These are phyloP conservation scores for Lichenothelia convexa DNA, from an alignment of 495 filamentous ascomycete species.

Conservation along the genomic window DNA sequence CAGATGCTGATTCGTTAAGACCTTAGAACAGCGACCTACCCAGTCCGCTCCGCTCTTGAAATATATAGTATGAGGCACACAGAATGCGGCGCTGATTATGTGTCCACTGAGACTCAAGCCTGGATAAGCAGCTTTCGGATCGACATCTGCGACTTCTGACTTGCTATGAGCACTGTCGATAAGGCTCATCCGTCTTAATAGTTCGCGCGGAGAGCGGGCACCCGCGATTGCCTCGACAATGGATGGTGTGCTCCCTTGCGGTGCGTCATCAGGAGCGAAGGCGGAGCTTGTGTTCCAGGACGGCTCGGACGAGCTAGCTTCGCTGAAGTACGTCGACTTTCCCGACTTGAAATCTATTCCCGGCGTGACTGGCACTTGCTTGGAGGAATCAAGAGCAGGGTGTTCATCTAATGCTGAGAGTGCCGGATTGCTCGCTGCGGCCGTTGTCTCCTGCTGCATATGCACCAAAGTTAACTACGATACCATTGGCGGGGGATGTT, in stretches of 20 bases:
- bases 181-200: conserved; percentile 45
- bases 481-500: no score
- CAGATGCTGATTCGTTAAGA: conserved; percentile 1
- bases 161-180: conserved; percentile 18
- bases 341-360: background rate
- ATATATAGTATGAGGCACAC: conserved; percentile 56
- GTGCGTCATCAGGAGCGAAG: no score
- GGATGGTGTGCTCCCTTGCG: conserved; percentile 16
- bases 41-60: conserved; percentile 52
- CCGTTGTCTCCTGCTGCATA: no score
- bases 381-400: no score
- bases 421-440: no score
- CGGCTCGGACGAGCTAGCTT: conserved; percentile 12
- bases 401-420: no score
- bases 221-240: conserved; percentile 31
- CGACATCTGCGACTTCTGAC: conserved; percentile 36
- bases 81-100: conserved; percentile 75
- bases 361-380: background rate
- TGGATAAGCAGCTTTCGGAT: conserved; percentile 44
- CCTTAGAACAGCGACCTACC: conserved; percentile 30
- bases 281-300: no score
- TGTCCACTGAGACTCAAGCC: conserved; percentile 56
- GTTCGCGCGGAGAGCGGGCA: conserved; percentile 37
- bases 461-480: no score
- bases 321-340: background rate